Conservation (phyloP, 352 stramenopile genomes). For the Globisporangium okanoganense region DNA sequence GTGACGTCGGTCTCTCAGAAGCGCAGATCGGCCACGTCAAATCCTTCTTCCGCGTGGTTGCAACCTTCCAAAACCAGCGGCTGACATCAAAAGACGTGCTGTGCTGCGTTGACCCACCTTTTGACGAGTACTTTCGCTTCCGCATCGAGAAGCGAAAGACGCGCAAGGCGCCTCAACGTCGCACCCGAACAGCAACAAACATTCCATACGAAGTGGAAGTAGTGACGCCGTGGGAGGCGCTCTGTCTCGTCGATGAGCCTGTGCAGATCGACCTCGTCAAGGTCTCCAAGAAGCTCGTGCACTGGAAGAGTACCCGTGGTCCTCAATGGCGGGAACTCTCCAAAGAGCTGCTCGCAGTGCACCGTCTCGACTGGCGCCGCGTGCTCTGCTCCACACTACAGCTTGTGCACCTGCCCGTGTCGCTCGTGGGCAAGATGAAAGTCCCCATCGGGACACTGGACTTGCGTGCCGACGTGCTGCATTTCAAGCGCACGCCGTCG, state of each 20-base stretch:
- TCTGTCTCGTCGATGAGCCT: constrained; percentile 62
- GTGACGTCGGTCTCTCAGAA: constrained; percentile 8
- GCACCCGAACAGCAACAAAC: constrained; percentile 13
- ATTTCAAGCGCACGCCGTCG: constrained; percentile 42
- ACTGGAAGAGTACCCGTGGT: constrained; percentile 16
- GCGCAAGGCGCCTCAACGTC: not conserved
- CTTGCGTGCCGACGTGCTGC: constrained; percentile 58
- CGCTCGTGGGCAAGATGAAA: constrained; percentile 66
- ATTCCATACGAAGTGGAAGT: constrained; percentile 52
- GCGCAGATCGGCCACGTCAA: constrained; percentile 39
- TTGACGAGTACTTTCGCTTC: constrained; percentile 71
- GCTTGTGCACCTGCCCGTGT: constrained; percentile 65
- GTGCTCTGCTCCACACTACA: constrained; percentile 66
- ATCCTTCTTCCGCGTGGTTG: constrained; percentile 49
- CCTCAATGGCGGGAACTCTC: constrained; percentile 41
- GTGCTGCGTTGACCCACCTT: constrained; percentile 56
- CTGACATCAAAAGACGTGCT: constrained; percentile 37
- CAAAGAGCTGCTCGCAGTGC: constrained; percentile 57
- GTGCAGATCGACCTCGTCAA: constrained; percentile 63
- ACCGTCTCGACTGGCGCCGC: constrained; percentile 75
- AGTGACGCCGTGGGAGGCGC: constrained; percentile 54
- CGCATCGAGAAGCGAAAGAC: constrained; percentile 33
- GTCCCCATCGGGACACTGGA: constrained; percentile 62
- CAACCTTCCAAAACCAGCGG: constrained; percentile 56
- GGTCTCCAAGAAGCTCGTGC: constrained; percentile 43